Evolutionary conservation across 768 basidiomycete species (phyloP).

Genomic region (Symmetrospora coprosmae): DNA sequence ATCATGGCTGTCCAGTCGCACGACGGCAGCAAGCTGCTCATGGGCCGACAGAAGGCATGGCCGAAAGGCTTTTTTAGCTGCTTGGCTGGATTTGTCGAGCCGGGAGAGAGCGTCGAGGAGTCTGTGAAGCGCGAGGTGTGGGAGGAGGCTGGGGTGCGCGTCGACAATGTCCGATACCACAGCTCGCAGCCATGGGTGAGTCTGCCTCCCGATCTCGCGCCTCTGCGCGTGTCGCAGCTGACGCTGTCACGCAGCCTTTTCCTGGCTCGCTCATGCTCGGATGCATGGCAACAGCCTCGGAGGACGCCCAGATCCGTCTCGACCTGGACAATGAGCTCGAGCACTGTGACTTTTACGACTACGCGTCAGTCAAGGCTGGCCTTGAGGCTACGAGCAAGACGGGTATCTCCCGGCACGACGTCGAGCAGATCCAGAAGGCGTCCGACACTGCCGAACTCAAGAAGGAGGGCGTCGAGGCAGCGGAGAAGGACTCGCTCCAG

Average conservation of each 20-base stretch:
- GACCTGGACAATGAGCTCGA: conserved; percentile 94
- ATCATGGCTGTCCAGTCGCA: conserved; percentile 78
- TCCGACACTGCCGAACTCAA: conserved; percentile 7
- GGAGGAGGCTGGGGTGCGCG: conserved; percentile 88
- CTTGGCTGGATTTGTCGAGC: conserved; percentile 84
- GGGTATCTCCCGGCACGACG: conserved; percentile 29
- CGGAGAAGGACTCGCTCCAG: not conserved
- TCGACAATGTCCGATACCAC: conserved; percentile 70
- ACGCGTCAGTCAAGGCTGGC: conserved; percentile 54
- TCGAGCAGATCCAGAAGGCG: conserved; percentile 27
- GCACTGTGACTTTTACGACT: conserved; percentile 78
- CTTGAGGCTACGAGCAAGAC: conserved; percentile 36
- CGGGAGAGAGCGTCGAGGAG: conserved; percentile 86
- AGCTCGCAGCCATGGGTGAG: conserved; percentile 67
- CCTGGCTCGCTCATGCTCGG: conserved; percentile 52
- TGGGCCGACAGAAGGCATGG: conserved; percentile 56
- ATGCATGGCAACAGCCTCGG: conserved; percentile 65
- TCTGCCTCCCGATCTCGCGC: conserved; percentile 36
- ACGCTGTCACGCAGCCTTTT: not conserved
- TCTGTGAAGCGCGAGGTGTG: conserved; percentile 82
- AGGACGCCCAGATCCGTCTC: conserved; percentile 55
- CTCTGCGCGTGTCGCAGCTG: not conserved
- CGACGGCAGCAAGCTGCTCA: conserved; percentile 63
- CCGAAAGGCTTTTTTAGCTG: conserved; percentile 60
- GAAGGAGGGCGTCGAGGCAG: not conserved